These are phyloP conservation scores for Mucor racemosus DNA, from an alignment of 371 early-diverging fungal genomes.

Conservation along the genomic window DNA sequence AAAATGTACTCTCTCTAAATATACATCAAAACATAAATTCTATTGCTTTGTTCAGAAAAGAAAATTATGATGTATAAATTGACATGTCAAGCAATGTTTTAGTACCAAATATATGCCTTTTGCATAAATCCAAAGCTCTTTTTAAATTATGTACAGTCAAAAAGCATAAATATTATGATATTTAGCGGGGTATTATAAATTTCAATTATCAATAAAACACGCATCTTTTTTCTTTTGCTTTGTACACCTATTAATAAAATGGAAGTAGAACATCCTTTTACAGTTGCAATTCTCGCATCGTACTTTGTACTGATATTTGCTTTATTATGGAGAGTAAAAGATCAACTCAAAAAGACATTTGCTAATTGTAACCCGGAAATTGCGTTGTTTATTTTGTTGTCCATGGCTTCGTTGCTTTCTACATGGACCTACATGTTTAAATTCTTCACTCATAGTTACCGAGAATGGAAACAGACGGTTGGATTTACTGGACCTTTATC, in stretches of 20 bases:
- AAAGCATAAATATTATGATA: too few relatives aligned
- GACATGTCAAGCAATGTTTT: too few relatives aligned
- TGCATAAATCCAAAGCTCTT: too few relatives aligned
- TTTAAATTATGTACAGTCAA: too few relatives aligned
- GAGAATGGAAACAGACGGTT: constrained; percentile 19
- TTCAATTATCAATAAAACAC: not conserved
- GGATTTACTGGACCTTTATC: not conserved
- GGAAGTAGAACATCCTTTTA: constrained; percentile 39
- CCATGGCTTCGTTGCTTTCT: constrained; percentile 23
- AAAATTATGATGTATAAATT: too few relatives aligned
- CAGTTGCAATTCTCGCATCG: constrained; percentile 37
- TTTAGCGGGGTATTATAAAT: too few relatives aligned
- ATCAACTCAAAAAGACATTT: constrained; percentile 10
- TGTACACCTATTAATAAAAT: constrained; percentile 1
- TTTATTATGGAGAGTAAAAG: constrained; percentile 31
- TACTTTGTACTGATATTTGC: constrained; percentile 41
- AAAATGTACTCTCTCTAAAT: too few relatives aligned
- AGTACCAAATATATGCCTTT: too few relatives aligned
- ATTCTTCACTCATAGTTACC: constrained; percentile 40
- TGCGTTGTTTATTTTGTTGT: constrained; percentile 20
- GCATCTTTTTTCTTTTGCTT: not conserved
- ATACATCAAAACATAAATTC: too few relatives aligned
- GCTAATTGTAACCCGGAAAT: not conserved
- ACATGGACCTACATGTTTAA: constrained; percentile 52
- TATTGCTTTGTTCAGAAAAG: too few relatives aligned